Evolutionary conservation across 129 eudicot genomes (phyloP), one percentile per base, ranked within the genome.

Genomic region (Lonicera japonica): DNA sequence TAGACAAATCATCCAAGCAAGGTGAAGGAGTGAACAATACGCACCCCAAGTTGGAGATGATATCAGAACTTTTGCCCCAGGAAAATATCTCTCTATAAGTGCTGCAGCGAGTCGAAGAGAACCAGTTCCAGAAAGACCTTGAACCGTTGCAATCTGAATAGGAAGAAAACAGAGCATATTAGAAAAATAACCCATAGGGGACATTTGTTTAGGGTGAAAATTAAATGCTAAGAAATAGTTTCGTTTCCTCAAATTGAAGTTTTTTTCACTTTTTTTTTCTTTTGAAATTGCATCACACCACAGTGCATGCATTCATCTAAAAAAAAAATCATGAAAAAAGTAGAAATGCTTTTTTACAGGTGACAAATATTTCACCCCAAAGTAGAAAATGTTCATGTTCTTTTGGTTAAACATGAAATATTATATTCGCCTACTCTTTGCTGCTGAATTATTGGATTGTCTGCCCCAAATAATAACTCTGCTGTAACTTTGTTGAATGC

Each of bases 31-130:
- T 13, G 22, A 54, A 68, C 61, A 65, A 69, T 52, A 51, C 71
- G 47, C 77, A 92, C 99, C 99, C 99, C 99, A 92, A 21, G 96
- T 82, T 64, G 99, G 99, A 43, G 99, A 75, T 57, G 99, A 92
- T 64, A 92, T 85, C 54, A 92, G 17, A 72, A 85, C 91, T 76
- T 92, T 82, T 43, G 99, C 77, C 55, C 99, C 92, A n/a, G 99
- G 92, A 69, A 94, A 94, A 70, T 94, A 94, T 65, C 96, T 76
- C 72, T 88, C 95, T 56, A 94, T 94, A 36, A 94, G 77, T 20
- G 87, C 99, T 45, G 96, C 99, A 70, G 92, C 99, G 79, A 94
- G 86, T 69, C 99, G 88, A 60, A 94, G 92, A 71, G 99, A 94
- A 41, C 99, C 99, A 78, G 99, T 94, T 51, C 99, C 99, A 11